phyloP scores from a whole-genome alignment of 2,329 filamentous ascomycete genomes.

The Fusarium sp. region DNA sequence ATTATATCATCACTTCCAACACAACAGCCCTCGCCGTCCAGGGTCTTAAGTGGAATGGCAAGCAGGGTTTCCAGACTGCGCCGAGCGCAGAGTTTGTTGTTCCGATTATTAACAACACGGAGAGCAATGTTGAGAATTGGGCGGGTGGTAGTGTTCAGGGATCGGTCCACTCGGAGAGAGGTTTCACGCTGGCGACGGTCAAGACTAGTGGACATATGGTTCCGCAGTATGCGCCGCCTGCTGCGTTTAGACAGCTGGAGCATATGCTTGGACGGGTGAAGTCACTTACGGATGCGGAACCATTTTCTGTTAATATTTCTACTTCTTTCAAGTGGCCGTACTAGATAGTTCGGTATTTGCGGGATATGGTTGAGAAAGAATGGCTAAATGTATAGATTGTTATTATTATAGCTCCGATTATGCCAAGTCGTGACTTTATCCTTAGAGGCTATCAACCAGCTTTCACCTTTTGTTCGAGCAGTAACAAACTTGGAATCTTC shows the following conservation, averaged over 20 bases:
- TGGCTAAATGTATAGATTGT: neutral
- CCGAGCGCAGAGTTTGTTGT: constrained; percentile 11
- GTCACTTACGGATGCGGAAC: neutral
- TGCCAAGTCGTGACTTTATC: fast-evolving
- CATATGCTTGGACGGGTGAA: constrained; percentile 20
- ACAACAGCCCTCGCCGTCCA: constrained; percentile 2
- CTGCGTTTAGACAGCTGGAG: constrained; percentile 9
- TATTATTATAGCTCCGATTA: neutral
- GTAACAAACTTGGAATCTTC: too few relatives aligned
- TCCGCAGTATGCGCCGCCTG: constrained; percentile 16
- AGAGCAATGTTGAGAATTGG: constrained; percentile 11
- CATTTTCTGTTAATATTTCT: constrained; percentile 4
- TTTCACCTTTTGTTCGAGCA: too few relatives aligned
- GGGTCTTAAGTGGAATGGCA: constrained; percentile 1
- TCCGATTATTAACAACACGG: constrained; percentile 5
- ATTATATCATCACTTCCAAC: constrained; percentile 21
- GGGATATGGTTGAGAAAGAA: fast-evolving
- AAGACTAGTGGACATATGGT: constrained; percentile 24
- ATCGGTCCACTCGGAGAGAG: neutral
- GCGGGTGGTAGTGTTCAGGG: constrained; percentile 15
- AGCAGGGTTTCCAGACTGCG: constrained; percentile 1
- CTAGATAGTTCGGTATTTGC: neutral
- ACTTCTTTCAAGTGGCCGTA: constrained; percentile 19
- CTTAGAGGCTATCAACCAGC: too few relatives aligned
- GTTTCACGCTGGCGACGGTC: constrained; percentile 1